Evolutionary conservation across 495 filamentous ascomycete species (phyloP), one percentile per base, ranked within the genome.

Genomic region (Penicillium canariense): DNA sequence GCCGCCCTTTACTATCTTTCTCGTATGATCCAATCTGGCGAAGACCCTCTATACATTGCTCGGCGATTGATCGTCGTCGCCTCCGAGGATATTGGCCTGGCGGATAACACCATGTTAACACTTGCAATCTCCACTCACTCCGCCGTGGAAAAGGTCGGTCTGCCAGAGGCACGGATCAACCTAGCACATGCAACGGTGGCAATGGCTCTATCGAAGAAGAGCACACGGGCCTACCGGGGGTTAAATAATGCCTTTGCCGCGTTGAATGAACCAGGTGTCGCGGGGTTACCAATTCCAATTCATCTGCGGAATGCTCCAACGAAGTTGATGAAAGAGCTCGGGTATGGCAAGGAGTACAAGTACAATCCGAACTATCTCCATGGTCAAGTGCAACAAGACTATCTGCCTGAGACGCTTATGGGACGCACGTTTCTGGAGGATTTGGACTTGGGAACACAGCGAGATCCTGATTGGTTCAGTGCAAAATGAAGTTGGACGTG

Each of bases 1-100:
- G 94, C 91, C 0, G 78, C 91, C 1, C 77, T 98, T 2, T 97
- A 96, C 73, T 98, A 97, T 67, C 83, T 98, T 5, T 87, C 88
- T 3, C 87, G 94, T 39, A 98, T 98, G 94, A 80, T 98, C n/a
- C 85, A 94, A 56, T 91, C 88, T 1, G 94, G 94, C 34, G 94
- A 98, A 68, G 94, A 97, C 63, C 91, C 93, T 0, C 74, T 97
- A 0, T 97, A 88, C 66, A 88, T 98, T 32, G 92, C 94, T 5
- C 84, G 94, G 2, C 83, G 94, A 12, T 84, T 98, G 77, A 87
- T 98, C 11, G 91, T 96, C 2, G 85, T 96, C 38, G 90, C 91
- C 0, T 91, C 87, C 7, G 92, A 97, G 61, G 92, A 97, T 60
- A 85, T 98, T 43, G 94, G 94, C 1, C 72, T 98, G 2, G 94